Evolutionary conservation across 805 yeast species (phyloP), one percentile per base, ranked within the genome.

Genomic region (Metschnikowia chrysomelidarum): DNA sequence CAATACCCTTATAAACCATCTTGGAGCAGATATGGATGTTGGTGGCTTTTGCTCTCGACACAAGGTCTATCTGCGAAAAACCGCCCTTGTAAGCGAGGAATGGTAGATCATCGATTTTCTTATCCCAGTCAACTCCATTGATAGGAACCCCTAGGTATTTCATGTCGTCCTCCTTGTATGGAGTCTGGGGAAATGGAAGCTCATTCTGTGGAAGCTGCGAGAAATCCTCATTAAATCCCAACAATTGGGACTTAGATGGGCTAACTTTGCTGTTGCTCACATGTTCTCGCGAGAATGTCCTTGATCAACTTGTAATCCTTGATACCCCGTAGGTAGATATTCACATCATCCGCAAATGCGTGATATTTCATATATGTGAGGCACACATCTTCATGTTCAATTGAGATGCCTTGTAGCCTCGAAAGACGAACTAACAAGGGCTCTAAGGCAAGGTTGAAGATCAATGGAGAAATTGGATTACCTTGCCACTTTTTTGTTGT

Each of bases 381-480:
- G 5, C 17, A 10, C 14, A 27, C 13, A 9, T 15, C 18, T 6
- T 31, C 32, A 13, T 31, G 27, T 8, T 19, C n/a, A 17, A 31
- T 13, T 11, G 32, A 21, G 11, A 31, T 23, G 19, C 29, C 32
- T 10, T 11, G 19, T 4, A 27, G 5, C 15, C 8, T 8, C 8
- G 18, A 15, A 7, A 36, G 21, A 19, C 24, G 32, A 15, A 9
- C 13, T n/a, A 37, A 23, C 18, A 32, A 13, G 16, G 36, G 37
- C 16, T 37, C 41, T 14, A 37, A 19, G 5, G 37, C 41, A n/a
- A 37, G 17, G 18, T 32, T 32, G 30, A n/a, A n/a, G n/a, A n/a
- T n/a, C n/a, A n/a, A 22, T 17, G 34, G 41, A 4, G 34, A 27
- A 12, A 37, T 20, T 4, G 41, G 41, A 15, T 37, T 32, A 4